A percentile compares a stretch with the other conserved stretches of the same genome.
phyloP scores from a whole-genome alignment of 163 green algal species.

The Scenedesmus sp. region DNA sequence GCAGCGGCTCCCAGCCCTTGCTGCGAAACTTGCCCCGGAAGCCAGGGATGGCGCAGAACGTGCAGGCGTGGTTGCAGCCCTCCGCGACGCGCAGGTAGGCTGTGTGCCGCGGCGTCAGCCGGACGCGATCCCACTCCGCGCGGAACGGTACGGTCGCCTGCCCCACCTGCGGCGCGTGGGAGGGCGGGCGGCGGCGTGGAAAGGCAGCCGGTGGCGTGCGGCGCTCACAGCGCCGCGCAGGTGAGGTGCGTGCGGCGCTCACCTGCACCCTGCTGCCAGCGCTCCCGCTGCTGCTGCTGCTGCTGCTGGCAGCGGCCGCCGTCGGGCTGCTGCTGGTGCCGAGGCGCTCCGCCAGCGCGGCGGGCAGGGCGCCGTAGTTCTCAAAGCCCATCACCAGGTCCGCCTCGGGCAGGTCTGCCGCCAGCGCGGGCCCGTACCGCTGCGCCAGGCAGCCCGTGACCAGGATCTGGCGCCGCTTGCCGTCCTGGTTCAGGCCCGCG shows the following conservation, averaged over 20 bases:
- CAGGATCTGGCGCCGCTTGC: constrained; percentile 60
- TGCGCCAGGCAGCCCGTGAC: constrained; percentile 90
- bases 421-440: constrained; percentile 80
- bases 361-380: constrained; percentile 68
- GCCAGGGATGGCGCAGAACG: constrained; percentile 77
- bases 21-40: constrained; percentile 72
- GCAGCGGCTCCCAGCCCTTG: constrained; percentile 58
- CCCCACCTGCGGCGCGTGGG: constrained; percentile 75
- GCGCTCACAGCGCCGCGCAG: too few species aligned
- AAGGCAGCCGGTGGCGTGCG: too few species aligned
- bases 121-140: constrained; percentile 72
- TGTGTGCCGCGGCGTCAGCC: constrained; percentile 84
- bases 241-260: too few species aligned
- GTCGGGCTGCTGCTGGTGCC: constrained; percentile 54
- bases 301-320: constrained; percentile 1
- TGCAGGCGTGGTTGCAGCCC: constrained; percentile 93
- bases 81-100: constrained; percentile 94
- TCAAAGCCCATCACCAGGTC: constrained; percentile 82
- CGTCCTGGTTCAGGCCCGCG: constrained; percentile 71
- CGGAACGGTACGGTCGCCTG: constrained; percentile 85
- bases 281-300: too few species aligned
- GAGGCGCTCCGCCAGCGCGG: constrained; percentile 59
- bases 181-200: too few species aligned
- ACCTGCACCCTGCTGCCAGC: constrained; percentile 27
- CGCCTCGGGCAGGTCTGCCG: constrained; percentile 79